Conservation (phyloP, 2,329 filamentous ascomycete genomes). For the Phyllosticta citrichinensis region DNA sequence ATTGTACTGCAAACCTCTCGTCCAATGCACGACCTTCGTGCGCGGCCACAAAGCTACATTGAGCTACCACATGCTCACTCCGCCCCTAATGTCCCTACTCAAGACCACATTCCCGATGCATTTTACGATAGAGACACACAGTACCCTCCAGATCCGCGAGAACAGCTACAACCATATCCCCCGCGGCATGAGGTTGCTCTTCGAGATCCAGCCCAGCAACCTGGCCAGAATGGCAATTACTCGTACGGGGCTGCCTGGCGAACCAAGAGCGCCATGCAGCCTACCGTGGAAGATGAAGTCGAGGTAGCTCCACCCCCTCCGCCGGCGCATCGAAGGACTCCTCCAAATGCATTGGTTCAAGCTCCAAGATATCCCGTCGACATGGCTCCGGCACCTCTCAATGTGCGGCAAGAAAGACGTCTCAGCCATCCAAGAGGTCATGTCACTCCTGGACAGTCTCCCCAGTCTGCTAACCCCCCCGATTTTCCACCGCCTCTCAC, state of each 20-base stretch:
- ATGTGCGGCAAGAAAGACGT: slow-evolving; percentile 20
- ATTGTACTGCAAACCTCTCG: slow-evolving; percentile 14
- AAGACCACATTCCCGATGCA: not conserved
- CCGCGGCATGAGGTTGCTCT: not conserved
- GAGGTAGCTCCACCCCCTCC: slow-evolving; percentile 38
- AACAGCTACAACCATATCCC: not conserved
- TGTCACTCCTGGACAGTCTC: slow-evolving; percentile 8
- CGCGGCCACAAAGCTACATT: slow-evolving; percentile 18
- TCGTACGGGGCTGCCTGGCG: slow-evolving; percentile 21
- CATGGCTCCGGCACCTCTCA: slow-evolving; percentile 24
- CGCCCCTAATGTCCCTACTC: slow-evolving; percentile 23
- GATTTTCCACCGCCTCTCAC: slow-evolving; percentile 23
- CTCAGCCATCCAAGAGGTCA: slow-evolving; percentile 20
- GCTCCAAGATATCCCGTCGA: slow-evolving; percentile 16
- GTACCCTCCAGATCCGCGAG: slow-evolving; percentile 6
- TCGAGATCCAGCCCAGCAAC: not conserved
- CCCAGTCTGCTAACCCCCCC: slow-evolving; percentile 6
- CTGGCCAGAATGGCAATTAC: not conserved
- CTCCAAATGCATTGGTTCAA: slow-evolving; percentile 14
- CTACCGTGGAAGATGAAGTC: slow-evolving; percentile 54
- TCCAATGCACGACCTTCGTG: slow-evolving; percentile 20
- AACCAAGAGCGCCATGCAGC: slow-evolving; percentile 45
- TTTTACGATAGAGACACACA: not conserved
- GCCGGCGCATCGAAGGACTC: slow-evolving; percentile 27
- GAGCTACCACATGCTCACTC: slow-evolving; percentile 35